phyloP scores from a whole-genome alignment of 2,329 filamentous ascomycete species.

The Penicillium sp. region DNA sequence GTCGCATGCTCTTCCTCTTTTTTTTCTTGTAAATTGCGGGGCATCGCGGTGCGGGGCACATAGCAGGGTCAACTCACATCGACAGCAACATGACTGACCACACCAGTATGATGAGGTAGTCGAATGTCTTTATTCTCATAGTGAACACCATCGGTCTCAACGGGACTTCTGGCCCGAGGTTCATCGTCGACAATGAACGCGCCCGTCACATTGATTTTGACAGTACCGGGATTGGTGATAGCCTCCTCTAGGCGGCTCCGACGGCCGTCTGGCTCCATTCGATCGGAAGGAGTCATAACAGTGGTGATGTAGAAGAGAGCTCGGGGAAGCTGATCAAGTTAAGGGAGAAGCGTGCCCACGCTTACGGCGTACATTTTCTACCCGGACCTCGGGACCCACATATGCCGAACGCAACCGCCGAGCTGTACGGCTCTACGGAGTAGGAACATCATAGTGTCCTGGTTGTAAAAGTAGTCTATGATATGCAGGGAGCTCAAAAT shows the following conservation, averaged over 20 bases:
- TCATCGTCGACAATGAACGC: constrained; percentile 94
- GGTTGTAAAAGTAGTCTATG: too few relatives aligned
- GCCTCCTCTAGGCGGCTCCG: constrained; percentile 43
- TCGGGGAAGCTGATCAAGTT: constrained; percentile 19
- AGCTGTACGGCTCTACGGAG: neutral
- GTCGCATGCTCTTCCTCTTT: neutral
- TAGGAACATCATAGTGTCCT: too few relatives aligned
- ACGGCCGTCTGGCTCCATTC: constrained; percentile 19
- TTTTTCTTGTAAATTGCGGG: constrained; percentile 28
- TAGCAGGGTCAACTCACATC: constrained; percentile 65
- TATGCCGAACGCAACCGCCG: neutral
- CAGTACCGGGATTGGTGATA: constrained; percentile 64
- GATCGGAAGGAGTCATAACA: constrained; percentile 36
- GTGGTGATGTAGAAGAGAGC: constrained; percentile 1
- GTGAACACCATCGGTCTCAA: constrained; percentile 58
- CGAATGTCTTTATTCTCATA: constrained; percentile 89
- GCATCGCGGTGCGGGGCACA: constrained; percentile 22
- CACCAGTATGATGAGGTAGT: constrained; percentile 90
- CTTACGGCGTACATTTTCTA: constrained; percentile 50
- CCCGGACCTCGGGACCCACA: constrained; percentile 19
- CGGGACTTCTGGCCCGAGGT: constrained; percentile 49
- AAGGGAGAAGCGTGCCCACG: constrained; percentile 38
- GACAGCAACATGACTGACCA: constrained; percentile 95
- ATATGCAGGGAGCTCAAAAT: too few relatives aligned
- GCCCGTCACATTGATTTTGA: constrained; percentile 94